A percentile compares a stretch with the other conserved stretches of the same genome.
These are phyloP conservation scores for Apiospora arundinis DNA, from an alignment of 2,329 filamentous ascomycete genomes.

Conservation along the genomic window DNA sequence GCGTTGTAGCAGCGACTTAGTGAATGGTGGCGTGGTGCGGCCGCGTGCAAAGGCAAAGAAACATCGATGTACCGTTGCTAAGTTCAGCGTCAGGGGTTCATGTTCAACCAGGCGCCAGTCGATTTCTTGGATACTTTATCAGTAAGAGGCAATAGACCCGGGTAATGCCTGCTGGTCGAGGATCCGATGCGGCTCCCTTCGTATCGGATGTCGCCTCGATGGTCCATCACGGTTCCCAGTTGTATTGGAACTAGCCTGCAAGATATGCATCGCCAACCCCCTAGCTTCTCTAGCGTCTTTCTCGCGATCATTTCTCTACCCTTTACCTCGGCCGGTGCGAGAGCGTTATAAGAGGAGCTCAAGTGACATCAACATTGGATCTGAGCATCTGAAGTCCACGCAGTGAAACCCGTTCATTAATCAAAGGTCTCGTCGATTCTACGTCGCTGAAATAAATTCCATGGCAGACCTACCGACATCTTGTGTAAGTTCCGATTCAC, in stretches of 20 bases:
- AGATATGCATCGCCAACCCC: background rate
- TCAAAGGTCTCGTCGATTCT: background rate
- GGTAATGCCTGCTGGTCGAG: background rate
- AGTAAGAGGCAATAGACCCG: background rate
- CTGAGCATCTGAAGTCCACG: background rate
- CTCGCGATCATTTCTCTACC: too few species aligned
- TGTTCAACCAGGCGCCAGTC: too few species aligned
- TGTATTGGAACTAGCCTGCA: background rate
- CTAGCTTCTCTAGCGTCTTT: background rate
- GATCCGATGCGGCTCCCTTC: background rate
- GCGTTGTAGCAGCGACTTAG: too few species aligned
- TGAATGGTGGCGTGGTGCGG: too few species aligned
- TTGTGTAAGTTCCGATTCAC: background rate
- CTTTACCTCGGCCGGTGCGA: too few species aligned
- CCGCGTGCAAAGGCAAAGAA: too few species aligned
- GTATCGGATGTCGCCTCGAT: background rate
- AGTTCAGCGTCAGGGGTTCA: too few species aligned
- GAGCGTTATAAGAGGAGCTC: background rate
- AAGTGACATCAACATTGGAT: background rate
- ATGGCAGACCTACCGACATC: background rate
- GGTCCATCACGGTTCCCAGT: background rate
- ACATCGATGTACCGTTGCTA: too few species aligned
- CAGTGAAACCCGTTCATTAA: background rate
- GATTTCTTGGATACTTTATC: background rate
- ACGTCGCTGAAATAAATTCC: background rate